These are phyloP conservation scores for Pseudopithomyces chartarum DNA, from an alignment of 2,329 filamentous ascomycete species.

Conservation along the genomic window DNA sequence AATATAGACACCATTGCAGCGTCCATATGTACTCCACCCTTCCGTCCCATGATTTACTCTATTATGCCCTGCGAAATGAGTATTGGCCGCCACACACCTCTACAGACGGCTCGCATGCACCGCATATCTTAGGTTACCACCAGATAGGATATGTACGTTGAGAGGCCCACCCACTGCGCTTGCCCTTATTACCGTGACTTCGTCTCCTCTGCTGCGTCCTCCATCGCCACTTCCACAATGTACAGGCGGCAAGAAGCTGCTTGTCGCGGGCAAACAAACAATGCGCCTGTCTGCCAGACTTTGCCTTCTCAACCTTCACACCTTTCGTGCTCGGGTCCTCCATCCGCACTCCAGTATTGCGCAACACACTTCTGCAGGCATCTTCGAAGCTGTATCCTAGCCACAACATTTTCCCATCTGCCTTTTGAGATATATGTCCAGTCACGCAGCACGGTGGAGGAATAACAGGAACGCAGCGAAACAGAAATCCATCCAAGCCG, in stretches of 20 bases:
- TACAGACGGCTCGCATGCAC: neutral
- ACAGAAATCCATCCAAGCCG: neutral
- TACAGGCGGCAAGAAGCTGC: slow-evolving; percentile 10
- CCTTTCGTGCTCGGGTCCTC: slow-evolving; percentile 17
- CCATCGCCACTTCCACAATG: neutral
- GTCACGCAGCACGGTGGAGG: neutral
- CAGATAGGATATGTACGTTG: neutral
- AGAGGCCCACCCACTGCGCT: neutral
- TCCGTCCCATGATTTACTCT: neutral
- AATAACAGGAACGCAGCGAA: slow-evolving; percentile 2
- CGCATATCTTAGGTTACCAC: neutral
- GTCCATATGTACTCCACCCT: neutral
- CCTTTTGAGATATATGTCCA: slow-evolving; percentile 18
- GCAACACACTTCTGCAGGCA: slow-evolving; percentile 25
- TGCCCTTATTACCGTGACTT: neutral
- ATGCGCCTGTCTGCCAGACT: neutral
- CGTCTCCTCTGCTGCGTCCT: neutral
- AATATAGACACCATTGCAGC: neutral
- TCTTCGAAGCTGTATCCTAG: slow-evolving; percentile 32
- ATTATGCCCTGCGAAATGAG: neutral
- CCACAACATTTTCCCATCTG: slow-evolving; percentile 20
- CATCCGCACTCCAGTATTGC: slow-evolving; percentile 19
- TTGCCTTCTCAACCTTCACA: slow-evolving; percentile 8
- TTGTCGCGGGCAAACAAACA: slow-evolving; percentile 14
- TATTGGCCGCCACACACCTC: neutral